Base-by-base conservation (phyloP, 768 basidiomycete species). In the Dentipellis fragilis region DNA sequence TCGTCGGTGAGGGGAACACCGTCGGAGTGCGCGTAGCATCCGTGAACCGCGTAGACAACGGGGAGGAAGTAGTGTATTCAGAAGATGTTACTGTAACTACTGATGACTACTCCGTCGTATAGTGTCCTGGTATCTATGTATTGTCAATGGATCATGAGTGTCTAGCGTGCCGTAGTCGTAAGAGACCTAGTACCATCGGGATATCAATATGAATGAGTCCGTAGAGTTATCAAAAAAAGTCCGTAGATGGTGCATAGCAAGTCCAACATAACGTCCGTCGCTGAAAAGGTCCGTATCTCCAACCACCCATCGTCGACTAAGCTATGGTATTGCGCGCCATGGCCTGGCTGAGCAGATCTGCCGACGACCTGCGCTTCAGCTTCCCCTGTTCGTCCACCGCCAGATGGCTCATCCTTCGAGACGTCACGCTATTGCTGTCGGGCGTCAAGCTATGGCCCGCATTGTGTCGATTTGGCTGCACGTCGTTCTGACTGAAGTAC, bases 1-100 rank as follows among this genome's bases (percentile, higher is more conserved):
- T 98, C 65, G 82, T 86, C 51, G 87, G 83, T 0, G 79, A 87
- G 61, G 89, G 89, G 8, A 89, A 86, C 63, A 69, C 95, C 58
- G 85, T 87, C 0, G 90, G 93, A 19, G 75, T 96, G 39, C 77
- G 74, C 29, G 80, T 94, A 14, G 75, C 69, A 2, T 72, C 68
- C 34, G 83, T 87, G 38, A 78, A 74, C n/a, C 77, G 75, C 51
- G 70, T 83, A 19, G 78, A 71, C 21, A 69, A 67, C 36, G 72
- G 72, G 3, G 79, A 77, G 48, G 71, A 77, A n/a, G 73, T 77
- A 40, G 71, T 72, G 9, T 82, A 74, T 72, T 78, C 76, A 16
- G 74, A 80, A 64, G 80, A 81, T 57, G 73, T 72, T 56, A 72
- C 75, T 29, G 65, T 81, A 52, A 65, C 65, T 23, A 73, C 77